These are phyloP conservation scores for Candida peoriensis DNA, from an alignment of 805 yeast genomes.

Conservation along the genomic window DNA sequence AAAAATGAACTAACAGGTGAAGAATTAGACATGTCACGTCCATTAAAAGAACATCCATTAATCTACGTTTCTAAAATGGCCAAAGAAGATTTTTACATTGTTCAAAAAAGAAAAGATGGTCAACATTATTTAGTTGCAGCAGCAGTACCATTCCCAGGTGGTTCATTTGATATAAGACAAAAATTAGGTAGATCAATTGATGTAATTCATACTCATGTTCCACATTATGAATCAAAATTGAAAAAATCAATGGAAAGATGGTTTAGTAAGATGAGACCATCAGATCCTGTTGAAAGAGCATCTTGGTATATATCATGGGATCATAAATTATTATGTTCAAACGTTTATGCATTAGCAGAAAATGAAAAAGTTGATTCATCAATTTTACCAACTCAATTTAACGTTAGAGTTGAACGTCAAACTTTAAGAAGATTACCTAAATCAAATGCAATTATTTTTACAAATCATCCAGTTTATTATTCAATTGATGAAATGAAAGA, in stretches of 20 bases:
- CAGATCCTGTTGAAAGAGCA: slow-evolving; percentile 67
- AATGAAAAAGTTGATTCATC: slow-evolving; percentile 43
- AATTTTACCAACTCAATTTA: slow-evolving; percentile 46
- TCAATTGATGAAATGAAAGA: slow-evolving; percentile 78
- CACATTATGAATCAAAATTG: slow-evolving; percentile 61
- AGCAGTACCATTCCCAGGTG: slow-evolving; percentile 78
- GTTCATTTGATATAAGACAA: slow-evolving; percentile 56
- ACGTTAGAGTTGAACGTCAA: slow-evolving; percentile 70
- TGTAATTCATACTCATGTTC: slow-evolving; percentile 62
- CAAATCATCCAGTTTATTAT: slow-evolving; percentile 76
- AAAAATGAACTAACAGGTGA: slow-evolving; percentile 61
- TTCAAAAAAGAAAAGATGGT: slow-evolving; percentile 49
- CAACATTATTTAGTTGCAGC: slow-evolving; percentile 64
- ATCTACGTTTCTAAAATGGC: slow-evolving; percentile 62
- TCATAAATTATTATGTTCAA: slow-evolving; percentile 51
- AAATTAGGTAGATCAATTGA: slow-evolving; percentile 62
- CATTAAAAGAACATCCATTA: slow-evolving; percentile 61
- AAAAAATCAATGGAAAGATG: slow-evolving; percentile 69
- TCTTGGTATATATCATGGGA: slow-evolving; percentile 77
- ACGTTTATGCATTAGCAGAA: slow-evolving; percentile 44
- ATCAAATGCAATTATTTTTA: slow-evolving; percentile 60
- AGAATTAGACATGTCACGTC: slow-evolving; percentile 51
- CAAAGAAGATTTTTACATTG: slow-evolving; percentile 70
- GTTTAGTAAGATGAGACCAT: slow-evolving; percentile 57
- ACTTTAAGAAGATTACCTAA: slow-evolving; percentile 64